phyloP scores from a whole-genome alignment of 345 rosid genomes.

The Corchorus capsularis region DNA sequence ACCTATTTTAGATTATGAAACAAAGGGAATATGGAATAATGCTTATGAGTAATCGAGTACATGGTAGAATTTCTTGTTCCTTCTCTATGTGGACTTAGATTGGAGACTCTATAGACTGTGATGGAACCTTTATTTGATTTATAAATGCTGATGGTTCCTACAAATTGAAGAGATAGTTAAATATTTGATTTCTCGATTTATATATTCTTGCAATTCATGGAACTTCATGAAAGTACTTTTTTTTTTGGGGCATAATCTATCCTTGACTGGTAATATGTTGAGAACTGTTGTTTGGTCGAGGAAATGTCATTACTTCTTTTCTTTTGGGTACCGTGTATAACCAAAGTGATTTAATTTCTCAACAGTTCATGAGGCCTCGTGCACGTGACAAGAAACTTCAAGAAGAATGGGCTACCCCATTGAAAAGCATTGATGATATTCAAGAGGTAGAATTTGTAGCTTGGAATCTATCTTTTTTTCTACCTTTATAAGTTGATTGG shows the following conservation, averaged over 20 bases:
- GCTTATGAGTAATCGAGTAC: not conserved
- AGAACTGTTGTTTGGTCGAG: not conserved
- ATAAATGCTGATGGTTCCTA: no score
- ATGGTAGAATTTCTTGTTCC: not conserved
- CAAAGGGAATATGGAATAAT: not conserved
- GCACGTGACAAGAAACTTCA: constrained; percentile 90
- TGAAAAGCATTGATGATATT: constrained; percentile 75
- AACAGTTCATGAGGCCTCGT: constrained; percentile 78
- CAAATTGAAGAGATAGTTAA: not conserved
- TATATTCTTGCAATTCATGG: not conserved
- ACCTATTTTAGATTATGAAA: not conserved
- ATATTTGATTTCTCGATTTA: not conserved
- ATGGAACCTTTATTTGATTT: not conserved
- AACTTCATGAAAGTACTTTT: not conserved
- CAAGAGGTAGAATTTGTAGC: constrained; percentile 54
- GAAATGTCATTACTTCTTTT: not conserved
- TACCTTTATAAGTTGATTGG: not conserved
- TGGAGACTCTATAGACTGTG: not conserved
- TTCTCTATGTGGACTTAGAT: not conserved
- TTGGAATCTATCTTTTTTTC: not conserved
- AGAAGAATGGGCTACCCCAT: constrained; percentile 78
- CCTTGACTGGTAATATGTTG: not conserved
- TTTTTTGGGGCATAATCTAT: no score
- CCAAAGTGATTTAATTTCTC: constrained; percentile 14
- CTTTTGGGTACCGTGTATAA: constrained; percentile 9